phyloP scores from a whole-genome alignment of 2,329 filamentous ascomycete genomes.

The Diaporthe sp. region DNA sequence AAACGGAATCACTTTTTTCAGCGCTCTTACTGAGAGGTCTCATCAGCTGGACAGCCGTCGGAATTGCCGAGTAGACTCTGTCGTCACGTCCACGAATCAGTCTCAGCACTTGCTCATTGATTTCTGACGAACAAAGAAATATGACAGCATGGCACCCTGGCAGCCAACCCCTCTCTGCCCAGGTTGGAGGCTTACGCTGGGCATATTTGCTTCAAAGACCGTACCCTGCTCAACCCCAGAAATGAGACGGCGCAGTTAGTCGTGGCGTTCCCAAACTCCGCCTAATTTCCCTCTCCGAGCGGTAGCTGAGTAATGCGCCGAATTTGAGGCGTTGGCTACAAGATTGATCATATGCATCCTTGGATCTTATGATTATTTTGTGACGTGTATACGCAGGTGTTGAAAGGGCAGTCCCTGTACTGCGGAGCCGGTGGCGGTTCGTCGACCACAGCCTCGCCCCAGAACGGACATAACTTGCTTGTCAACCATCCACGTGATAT shows the following conservation, averaged over 20 bases:
- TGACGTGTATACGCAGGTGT: not conserved
- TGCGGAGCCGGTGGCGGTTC: not conserved
- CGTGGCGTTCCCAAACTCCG: not conserved
- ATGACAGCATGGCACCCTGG: not conserved
- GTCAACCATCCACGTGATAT: not conserved
- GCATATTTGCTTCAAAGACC: too few relatives aligned
- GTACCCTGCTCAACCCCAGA: not conserved
- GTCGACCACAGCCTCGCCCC: not conserved
- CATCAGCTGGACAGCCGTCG: not conserved
- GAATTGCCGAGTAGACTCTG: not conserved
- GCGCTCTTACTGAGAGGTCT: not conserved
- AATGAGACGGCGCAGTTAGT: not conserved
- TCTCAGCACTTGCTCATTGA: not conserved
- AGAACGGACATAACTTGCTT: not conserved
- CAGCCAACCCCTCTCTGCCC: not conserved
- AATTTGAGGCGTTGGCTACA: not conserved
- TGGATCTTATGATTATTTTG: not conserved
- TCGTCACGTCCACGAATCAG: not conserved
- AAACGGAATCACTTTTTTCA: not conserved
- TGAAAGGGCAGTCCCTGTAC: too few relatives aligned
- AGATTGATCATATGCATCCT: not conserved
- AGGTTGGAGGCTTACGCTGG: not conserved
- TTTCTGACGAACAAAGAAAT: not conserved
- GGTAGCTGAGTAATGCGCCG: not conserved
- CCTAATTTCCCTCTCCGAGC: not conserved